Evolutionary conservation across 257 asterid species (phyloP).

Genomic region (Fraxinus quadrangulata): DNA sequence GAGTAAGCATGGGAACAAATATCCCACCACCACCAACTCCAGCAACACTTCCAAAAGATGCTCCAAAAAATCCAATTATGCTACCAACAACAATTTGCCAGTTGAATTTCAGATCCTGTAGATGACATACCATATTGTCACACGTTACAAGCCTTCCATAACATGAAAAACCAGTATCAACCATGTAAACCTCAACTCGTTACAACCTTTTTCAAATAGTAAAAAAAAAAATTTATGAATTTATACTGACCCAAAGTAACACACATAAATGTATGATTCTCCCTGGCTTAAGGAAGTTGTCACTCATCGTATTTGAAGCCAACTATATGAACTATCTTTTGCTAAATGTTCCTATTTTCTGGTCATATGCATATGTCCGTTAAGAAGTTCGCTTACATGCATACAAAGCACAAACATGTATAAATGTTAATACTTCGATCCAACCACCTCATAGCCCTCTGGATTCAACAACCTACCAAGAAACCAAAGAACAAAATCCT

Average conservation of each 20-base stretch:
- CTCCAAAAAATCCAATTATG: slow-evolving; percentile 90
- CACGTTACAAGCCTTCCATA: background rate
- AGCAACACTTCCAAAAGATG: slow-evolving; percentile 95
- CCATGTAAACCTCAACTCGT: no score
- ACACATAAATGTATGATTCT: background rate
- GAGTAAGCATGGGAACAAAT: slow-evolving; percentile 91
- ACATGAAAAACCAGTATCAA: no score
- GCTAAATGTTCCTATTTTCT: background rate
- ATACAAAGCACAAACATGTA: no score
- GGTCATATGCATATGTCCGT: no score
- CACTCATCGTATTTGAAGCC: background rate
- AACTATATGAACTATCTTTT: no score
- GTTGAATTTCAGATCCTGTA: slow-evolving; percentile 71
- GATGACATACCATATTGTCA: slow-evolving; percentile 16
- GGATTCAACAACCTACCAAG: no score
- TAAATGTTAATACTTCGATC: no score
- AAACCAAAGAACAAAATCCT: no score
- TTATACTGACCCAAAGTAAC: background rate
- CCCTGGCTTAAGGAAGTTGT: background rate
- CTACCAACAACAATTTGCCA: slow-evolving; percentile 74
- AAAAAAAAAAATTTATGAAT: background rate
- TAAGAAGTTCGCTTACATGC: no score
- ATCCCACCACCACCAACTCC: slow-evolving; percentile 99
- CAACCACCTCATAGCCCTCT: no score
- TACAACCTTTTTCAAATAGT: background rate